phyloP scores from a whole-genome alignment of 768 basidiomycete species.

The Hericium alpestre region DNA sequence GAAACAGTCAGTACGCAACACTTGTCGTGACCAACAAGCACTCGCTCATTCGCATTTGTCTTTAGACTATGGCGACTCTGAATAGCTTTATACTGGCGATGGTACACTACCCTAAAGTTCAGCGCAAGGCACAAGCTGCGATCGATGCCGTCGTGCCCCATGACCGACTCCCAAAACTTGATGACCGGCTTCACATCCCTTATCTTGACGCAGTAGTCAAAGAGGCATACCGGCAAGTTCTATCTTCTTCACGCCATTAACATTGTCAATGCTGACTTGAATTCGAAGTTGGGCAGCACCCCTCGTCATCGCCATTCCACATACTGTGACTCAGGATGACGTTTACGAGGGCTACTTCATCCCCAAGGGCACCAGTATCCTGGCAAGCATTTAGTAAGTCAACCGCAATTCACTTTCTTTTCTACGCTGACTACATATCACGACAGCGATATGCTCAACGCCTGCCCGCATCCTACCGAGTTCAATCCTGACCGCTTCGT shows the following conservation, averaged over 20 bases:
- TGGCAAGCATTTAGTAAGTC: background rate
- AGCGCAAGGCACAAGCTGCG: conserved; percentile 41
- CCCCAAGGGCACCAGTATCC: background rate
- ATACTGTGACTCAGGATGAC: background rate
- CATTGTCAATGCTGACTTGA: background rate
- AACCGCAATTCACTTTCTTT: background rate
- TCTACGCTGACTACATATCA: background rate
- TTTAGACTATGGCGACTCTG: background rate
- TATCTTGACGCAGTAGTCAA: conserved; percentile 49
- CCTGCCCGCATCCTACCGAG: conserved; percentile 35
- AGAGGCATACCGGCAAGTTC: conserved; percentile 49
- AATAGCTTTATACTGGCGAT: background rate
- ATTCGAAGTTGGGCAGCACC: background rate
- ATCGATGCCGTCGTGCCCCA: conserved; percentile 49
- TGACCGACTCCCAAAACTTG: conserved; percentile 47
- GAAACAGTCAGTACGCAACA: background rate
- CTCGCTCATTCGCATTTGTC: background rate
- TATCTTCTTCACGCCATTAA: conserved; percentile 28
- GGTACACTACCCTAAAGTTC: conserved; percentile 16
- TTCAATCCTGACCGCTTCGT: conserved; percentile 50
- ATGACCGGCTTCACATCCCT: conserved; percentile 44
- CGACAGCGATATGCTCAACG: conserved; percentile 31
- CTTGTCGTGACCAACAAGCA: too few relatives aligned
- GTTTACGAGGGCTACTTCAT: background rate
- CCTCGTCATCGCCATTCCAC: background rate